Conservation (phyloP, 2,329 filamentous ascomycete genomes). For the Clonostachys byssicola region DNA sequence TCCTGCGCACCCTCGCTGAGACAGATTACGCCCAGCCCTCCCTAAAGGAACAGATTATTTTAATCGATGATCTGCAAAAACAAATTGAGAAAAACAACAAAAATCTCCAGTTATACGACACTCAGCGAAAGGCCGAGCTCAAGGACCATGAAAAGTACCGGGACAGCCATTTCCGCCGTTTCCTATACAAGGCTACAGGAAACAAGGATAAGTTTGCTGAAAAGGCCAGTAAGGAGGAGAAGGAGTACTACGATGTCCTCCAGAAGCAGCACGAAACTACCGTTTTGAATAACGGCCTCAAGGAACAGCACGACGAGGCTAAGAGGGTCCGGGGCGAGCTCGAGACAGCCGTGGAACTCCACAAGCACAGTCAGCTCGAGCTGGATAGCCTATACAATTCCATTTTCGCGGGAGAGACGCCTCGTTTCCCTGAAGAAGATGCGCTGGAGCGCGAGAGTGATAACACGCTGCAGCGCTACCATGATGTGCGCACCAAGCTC, state of each 20-base stretch:
- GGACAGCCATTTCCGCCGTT: slow-evolving; percentile 45
- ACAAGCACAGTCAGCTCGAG: slow-evolving; percentile 34
- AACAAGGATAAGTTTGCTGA: slow-evolving; percentile 31
- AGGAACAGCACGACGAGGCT: slow-evolving; percentile 32
- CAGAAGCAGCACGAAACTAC: slow-evolving; percentile 40
- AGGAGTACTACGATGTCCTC: slow-evolving; percentile 48
- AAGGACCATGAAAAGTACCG: slow-evolving; percentile 48
- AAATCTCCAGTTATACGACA: slow-evolving; percentile 30
- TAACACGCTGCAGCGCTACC: slow-evolving; percentile 26
- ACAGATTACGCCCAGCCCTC: slow-evolving; percentile 43
- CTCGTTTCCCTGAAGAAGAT: slow-evolving; percentile 50
- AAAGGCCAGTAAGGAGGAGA: slow-evolving; percentile 41
- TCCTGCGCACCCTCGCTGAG: slow-evolving; percentile 39
- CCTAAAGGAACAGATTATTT: slow-evolving; percentile 36
- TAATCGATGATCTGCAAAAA: slow-evolving; percentile 37
- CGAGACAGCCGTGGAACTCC: slow-evolving; percentile 22
- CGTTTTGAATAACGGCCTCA: slow-evolving; percentile 32
- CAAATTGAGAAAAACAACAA: slow-evolving; percentile 29
- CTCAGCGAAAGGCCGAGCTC: slow-evolving; percentile 37
- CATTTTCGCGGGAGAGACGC: slow-evolving; percentile 49
- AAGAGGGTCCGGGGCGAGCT: slow-evolving; percentile 24
- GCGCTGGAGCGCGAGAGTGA: slow-evolving; percentile 30
- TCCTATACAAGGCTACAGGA: slow-evolving; percentile 44
- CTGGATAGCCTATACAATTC: slow-evolving; percentile 39
- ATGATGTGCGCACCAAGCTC: slow-evolving; percentile 23